These are phyloP conservation scores for Boletellus emodensis DNA, from an alignment of 768 basidiomycete genomes.

Conservation along the genomic window DNA sequence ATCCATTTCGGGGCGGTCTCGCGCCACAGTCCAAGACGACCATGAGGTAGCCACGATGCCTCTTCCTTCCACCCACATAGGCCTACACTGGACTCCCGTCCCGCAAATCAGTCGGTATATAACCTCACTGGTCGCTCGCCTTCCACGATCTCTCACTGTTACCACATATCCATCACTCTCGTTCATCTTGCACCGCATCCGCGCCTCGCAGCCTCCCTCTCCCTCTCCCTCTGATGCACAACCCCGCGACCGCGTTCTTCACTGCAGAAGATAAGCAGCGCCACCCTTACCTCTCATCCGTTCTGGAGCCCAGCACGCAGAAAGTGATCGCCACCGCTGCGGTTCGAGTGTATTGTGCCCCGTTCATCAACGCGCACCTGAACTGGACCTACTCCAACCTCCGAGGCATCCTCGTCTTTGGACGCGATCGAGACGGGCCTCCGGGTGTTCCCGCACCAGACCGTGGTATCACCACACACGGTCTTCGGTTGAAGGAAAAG, in stretches of 20 bases:
- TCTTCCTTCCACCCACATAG: slow-evolving; percentile 26
- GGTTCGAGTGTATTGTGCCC: slow-evolving; percentile 61
- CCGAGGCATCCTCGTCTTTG: slow-evolving; percentile 57
- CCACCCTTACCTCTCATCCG: slow-evolving; percentile 36
- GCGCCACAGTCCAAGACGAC: slow-evolving; percentile 31
- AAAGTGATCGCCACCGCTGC: slow-evolving; percentile 50
- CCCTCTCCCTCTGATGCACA: slow-evolving; percentile 24
- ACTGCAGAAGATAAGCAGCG: slow-evolving; percentile 37
- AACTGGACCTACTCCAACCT: slow-evolving; percentile 62
- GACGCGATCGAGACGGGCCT: slow-evolving; percentile 29
- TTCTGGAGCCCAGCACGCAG: slow-evolving; percentile 38
- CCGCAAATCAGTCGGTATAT: slow-evolving; percentile 31
- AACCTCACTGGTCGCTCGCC: slow-evolving; percentile 18
- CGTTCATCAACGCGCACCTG: slow-evolving; percentile 41
- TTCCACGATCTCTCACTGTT: slow-evolving; percentile 16
- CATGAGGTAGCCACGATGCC: slow-evolving; percentile 36
- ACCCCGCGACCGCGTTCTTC: slow-evolving; percentile 31
- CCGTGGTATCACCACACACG: slow-evolving; percentile 16
- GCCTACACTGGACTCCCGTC: slow-evolving; percentile 20
- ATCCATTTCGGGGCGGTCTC: slow-evolving; percentile 28
- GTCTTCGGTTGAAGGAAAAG: slow-evolving; percentile 31
- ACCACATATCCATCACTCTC: slow-evolving; percentile 13
- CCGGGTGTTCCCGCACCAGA: slow-evolving; percentile 21
- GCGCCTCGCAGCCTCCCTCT: background rate
- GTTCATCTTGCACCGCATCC: slow-evolving; percentile 12